Conservation (phyloP, 2,329 filamentous ascomycete species). For the Fusarium concolor region DNA sequence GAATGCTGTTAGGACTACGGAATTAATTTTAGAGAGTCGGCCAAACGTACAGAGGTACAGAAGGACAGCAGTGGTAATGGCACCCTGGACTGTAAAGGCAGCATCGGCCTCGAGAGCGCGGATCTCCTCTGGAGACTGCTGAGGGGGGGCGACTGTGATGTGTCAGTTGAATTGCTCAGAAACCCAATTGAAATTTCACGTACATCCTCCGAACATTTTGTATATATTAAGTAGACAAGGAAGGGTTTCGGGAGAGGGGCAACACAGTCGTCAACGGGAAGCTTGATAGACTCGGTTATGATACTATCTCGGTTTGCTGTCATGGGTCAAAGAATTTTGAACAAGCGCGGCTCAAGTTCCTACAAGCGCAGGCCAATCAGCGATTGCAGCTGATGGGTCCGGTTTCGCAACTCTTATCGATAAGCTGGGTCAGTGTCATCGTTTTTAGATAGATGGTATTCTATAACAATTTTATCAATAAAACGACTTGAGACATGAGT, state of each 20-base stretch:
- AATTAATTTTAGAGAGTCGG: fast-evolving
- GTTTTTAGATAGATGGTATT: background rate
- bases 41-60: conserved; percentile 79
- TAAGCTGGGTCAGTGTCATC: conserved; percentile 29
- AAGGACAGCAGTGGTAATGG: conserved; percentile 72
- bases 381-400: conserved; percentile 3
- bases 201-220: conserved; percentile 74
- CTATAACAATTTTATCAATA: no score
- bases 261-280: conserved; percentile 13
- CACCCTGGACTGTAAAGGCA: conserved; percentile 73
- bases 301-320: conserved; percentile 44
- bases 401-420: conserved; percentile 52
- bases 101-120: conserved; percentile 76
- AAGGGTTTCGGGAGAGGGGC: conserved; percentile 3
- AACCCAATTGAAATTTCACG: conserved; percentile 41
- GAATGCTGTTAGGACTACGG: conserved; percentile 14
- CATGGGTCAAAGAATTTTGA: conserved; percentile 41
- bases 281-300: conserved; percentile 32
- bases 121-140: conserved; percentile 77
- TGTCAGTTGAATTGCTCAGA: conserved; percentile 34
- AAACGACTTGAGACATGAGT: background rate
- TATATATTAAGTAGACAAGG: conserved; percentile 1
- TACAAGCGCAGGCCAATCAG: conserved; percentile 29
- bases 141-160: conserved; percentile 72
- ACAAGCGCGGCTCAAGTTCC: conserved; percentile 22